Base-by-base conservation (phyloP, 179 eudicot species). In the Patellifolia procumbens region DNA sequence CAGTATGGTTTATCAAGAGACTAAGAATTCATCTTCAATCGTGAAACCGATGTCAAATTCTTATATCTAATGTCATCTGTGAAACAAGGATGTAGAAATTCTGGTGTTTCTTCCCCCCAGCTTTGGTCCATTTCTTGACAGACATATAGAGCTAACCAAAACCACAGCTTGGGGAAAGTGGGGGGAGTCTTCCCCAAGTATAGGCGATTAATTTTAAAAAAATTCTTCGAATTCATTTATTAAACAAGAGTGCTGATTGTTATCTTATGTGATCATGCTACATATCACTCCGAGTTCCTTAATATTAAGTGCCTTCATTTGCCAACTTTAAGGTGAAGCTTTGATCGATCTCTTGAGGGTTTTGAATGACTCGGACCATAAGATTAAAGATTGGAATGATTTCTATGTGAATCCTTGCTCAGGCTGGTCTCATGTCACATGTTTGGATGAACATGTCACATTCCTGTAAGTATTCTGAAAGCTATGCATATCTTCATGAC, bases 381-480 rank as follows among this genome's bases (percentile, higher is more conserved):
- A 83, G 75, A 86, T 95, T 60, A 81, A 31, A 16, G 91, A 90
- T 80, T 95, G 99, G 99, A 81, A 87, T 78, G 0, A 26, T 68
- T 66, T 24, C 84, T 74, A 80, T 20, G 99, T 95, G 52, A 95
- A 89, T 82, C 97, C 99, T 35, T 95, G 99, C 83, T 85, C 82
- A 77, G 91, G 97, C 81, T 95, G 99, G 99, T 86, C 92, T 52
- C 86, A 90, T 81, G 97, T 95, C 63, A 83, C 92, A 22, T 95
- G 99, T 75, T 82, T 70, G 79, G 72, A 82, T 45, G 98, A 90
- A 86, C 89, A 88, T 77, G 98, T 95, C 48, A 74, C 86, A 53
- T 85, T 87, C 76, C 63, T 95, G 99, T 95, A 84, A 84, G 97
- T 86, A 39, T 72, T 68, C 28, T 49, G 7, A 15, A 10, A 24